phyloP scores from a whole-genome alignment of 2,329 filamentous ascomycete species.

The Trichophyton rubrum region DNA sequence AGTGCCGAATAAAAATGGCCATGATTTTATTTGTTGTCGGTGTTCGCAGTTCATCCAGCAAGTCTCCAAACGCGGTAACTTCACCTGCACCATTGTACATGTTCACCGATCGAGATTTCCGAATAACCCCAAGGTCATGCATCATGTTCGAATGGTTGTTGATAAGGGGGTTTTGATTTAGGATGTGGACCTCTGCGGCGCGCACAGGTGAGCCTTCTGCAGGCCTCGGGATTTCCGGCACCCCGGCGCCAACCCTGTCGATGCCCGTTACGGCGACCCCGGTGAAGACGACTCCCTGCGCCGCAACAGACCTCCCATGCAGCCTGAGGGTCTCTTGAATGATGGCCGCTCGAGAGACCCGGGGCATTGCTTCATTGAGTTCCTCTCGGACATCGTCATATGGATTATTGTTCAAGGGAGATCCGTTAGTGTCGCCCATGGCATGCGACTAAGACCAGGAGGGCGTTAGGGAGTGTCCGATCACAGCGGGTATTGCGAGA shows the following conservation, averaged over 20 bases:
- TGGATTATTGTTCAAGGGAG: background rate
- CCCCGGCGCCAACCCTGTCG: no score
- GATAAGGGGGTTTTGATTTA: background rate
- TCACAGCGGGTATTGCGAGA: background rate
- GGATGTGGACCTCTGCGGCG: background rate
- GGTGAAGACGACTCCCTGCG: no score
- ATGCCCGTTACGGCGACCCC: no score
- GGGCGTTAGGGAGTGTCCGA: background rate
- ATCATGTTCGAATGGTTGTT: background rate
- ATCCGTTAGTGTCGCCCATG: background rate
- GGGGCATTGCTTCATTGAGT: background rate
- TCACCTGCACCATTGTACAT: background rate
- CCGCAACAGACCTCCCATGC: no score
- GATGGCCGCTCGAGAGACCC: background rate
- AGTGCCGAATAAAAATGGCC: constrained; percentile 64
- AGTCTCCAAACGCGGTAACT: background rate
- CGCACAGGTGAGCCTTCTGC: background rate
- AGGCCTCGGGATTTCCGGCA: background rate
- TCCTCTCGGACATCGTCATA: background rate
- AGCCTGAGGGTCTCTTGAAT: background rate
- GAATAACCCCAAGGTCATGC: background rate
- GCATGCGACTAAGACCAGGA: background rate
- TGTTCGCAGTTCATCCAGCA: background rate
- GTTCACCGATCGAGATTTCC: background rate
- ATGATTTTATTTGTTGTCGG: constrained; percentile 44